Evolutionary conservation across 1,139 yeast genomes (phyloP).

Genomic region (Nakaseomyces uthaithaninus): DNA sequence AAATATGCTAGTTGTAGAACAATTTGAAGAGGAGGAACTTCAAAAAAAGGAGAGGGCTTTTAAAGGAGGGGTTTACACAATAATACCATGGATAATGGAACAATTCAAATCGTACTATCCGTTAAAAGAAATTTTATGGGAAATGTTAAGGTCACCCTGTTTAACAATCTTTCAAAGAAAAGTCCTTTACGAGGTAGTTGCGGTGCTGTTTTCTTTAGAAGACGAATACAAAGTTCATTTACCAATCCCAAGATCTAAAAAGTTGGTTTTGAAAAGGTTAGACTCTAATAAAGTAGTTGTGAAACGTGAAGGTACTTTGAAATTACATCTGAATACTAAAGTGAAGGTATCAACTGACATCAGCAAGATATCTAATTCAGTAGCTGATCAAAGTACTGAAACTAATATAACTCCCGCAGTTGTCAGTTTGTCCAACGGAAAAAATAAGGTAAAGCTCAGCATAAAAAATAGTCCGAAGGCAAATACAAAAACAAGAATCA

Average conservation of each 20-base stretch:
- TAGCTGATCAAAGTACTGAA: constrained; percentile 8
- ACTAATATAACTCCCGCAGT: constrained; percentile 9
- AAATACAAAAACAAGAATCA: constrained; percentile 2
- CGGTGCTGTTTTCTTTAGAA: constrained; percentile 56
- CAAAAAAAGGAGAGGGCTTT: constrained; percentile 44
- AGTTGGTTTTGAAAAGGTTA: constrained; percentile 48
- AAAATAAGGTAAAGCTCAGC: neutral
- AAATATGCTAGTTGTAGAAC: constrained; percentile 37
- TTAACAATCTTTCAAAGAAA: constrained; percentile 55
- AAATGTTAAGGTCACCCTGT: constrained; percentile 53
- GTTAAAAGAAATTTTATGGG: constrained; percentile 57
- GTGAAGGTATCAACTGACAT: constrained; percentile 17
- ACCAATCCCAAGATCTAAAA: constrained; percentile 60
- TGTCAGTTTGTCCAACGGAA: no score
- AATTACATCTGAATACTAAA: constrained; percentile 23
- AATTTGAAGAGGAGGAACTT: constrained; percentile 40
- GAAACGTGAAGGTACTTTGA: constrained; percentile 34
- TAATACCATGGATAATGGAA: constrained; percentile 57
- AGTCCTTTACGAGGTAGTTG: constrained; percentile 54
- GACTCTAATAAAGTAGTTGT: constrained; percentile 28
- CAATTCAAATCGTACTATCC: constrained; percentile 61
- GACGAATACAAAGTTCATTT: constrained; percentile 55
- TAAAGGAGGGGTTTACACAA: constrained; percentile 35
- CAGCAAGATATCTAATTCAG: constrained; percentile 11
- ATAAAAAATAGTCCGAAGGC: constrained; percentile 2